Evolutionary conservation across 345 rosid genomes (phyloP), one percentile per base, ranked within the genome.

Genomic region (Melastoma malabathricum): DNA sequence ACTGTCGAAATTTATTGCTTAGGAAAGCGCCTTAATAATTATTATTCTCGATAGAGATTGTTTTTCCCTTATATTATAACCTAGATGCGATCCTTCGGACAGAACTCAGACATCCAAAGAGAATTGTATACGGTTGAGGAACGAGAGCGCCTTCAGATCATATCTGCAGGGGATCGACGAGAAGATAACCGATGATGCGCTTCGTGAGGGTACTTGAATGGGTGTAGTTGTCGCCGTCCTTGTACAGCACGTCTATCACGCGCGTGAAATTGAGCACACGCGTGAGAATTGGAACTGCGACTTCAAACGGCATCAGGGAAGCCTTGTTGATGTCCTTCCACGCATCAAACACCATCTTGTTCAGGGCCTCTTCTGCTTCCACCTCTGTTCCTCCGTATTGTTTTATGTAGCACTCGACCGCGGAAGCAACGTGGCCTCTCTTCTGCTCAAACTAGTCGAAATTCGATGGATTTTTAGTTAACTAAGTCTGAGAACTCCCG

Each of bases 201-300:
- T 69, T 64, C 10, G 60, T 18, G 29, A 43, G 17, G 57, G 46
- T 61, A 54, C 59, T 56, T 31, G 50, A 54, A 47, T 63, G 46
- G 13, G 51, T 56, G 43, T 29, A 56, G 22, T 15, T 4, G 19
- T 56, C 59, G 6, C 6, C 59, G 8, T 45, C 8, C 31, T 45
- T 45, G 50, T 56, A 56, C 15, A 17, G 6, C 1, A 56, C 44
- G 17, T 45, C 9, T 1, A 3, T 4, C 5, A 20, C 2, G 1
- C 51, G 22, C 13, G 44, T 13, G 7, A 46, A 6, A 31, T 56
- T 56, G 45, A 56, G 18, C 4, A 56, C 0, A 17, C 12, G n/a
- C 15, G 0, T 4, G 2, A 47, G 45, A 17, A 56, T 2, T n/a
- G 20, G 43, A 18, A 5, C 15, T 0, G 47, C 17, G 15, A 43